Conservation (phyloP, 148 eudicot species). For the Selenicereus undatus region DNA sequence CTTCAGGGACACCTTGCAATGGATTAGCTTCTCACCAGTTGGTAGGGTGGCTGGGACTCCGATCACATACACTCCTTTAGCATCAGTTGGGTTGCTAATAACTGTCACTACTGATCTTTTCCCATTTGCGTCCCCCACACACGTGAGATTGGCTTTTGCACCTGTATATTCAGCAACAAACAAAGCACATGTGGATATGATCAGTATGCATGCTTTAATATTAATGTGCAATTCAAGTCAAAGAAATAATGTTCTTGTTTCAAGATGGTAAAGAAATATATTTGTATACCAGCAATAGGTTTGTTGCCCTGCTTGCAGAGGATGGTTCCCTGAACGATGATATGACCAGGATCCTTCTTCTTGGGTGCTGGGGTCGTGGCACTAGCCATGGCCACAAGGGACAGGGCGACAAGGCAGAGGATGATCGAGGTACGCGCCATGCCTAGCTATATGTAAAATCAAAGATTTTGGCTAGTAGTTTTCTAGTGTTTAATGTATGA, state of each 20-base stretch:
- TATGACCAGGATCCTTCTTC: constrained; percentile 4
- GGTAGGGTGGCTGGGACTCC: neutral
- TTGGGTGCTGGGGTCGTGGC: neutral
- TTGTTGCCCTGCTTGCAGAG: constrained; percentile 2
- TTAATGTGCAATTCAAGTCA: neutral
- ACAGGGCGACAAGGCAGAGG: neutral
- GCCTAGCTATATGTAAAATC: neutral
- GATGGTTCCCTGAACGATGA: constrained; percentile 1
- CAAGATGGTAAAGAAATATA: neutral
- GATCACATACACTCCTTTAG: constrained; percentile 3
- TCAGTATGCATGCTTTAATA: neutral
- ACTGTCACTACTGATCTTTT: neutral
- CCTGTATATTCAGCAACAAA: neutral
- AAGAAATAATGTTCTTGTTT: neutral
- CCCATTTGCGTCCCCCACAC: neutral
- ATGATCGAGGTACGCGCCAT: neutral
- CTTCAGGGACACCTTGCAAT: constrained; percentile 2
- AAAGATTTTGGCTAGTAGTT: neutral
- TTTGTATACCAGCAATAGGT: neutral
- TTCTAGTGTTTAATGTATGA: neutral
- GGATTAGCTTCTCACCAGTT: neutral
- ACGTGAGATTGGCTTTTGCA: neutral
- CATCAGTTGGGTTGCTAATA: constrained; percentile 1
- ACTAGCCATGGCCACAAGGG: neutral
- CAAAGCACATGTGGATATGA: neutral